Conservation (phyloP, 495 filamentous ascomycete species). For the Hapsidospora chrysogenum region DNA sequence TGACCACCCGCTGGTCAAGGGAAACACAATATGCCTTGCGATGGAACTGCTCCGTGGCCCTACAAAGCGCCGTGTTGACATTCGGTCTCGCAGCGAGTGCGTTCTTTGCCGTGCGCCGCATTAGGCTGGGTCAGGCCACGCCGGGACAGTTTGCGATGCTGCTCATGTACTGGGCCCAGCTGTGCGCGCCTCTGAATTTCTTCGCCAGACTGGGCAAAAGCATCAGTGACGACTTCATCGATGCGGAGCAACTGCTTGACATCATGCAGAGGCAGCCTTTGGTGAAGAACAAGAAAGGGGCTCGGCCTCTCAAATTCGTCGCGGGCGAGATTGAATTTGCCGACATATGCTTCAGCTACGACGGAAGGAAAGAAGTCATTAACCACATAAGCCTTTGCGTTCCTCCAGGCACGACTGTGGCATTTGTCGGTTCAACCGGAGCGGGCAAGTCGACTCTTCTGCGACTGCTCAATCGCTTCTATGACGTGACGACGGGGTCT, state of each 20-base stretch:
- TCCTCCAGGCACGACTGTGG: slow-evolving; percentile 45
- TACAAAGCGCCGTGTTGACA: slow-evolving; percentile 43
- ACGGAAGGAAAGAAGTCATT: slow-evolving; percentile 46
- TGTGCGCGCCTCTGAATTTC: slow-evolving; percentile 42
- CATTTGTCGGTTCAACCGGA: slow-evolving; percentile 63
- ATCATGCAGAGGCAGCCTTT: slow-evolving; percentile 51
- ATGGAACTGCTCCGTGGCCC: slow-evolving; percentile 26
- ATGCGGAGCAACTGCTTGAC: slow-evolving; percentile 55
- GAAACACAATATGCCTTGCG: slow-evolving; percentile 21
- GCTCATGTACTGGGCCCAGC: slow-evolving; percentile 51
- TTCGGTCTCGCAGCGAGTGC: slow-evolving; percentile 44
- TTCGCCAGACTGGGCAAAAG: slow-evolving; percentile 44
- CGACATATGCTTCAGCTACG: slow-evolving; percentile 54
- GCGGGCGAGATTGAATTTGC: slow-evolving; percentile 48
- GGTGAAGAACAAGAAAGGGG: slow-evolving; percentile 36
- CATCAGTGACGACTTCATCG: slow-evolving; percentile 44
- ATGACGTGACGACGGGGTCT: slow-evolving; percentile 44
- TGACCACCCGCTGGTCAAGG: slow-evolving; percentile 22
- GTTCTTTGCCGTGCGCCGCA: slow-evolving; percentile 52
- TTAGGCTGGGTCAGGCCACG: slow-evolving; percentile 34
- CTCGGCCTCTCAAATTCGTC: slow-evolving; percentile 35
- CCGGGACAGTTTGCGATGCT: slow-evolving; percentile 58
- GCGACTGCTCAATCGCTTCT: slow-evolving; percentile 54
- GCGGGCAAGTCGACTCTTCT: slow-evolving; percentile 64
- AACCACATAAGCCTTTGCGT: slow-evolving; percentile 46